Evolutionary conservation across 306 rosid genomes (phyloP).

Genomic region (Carpinus fangiana): DNA sequence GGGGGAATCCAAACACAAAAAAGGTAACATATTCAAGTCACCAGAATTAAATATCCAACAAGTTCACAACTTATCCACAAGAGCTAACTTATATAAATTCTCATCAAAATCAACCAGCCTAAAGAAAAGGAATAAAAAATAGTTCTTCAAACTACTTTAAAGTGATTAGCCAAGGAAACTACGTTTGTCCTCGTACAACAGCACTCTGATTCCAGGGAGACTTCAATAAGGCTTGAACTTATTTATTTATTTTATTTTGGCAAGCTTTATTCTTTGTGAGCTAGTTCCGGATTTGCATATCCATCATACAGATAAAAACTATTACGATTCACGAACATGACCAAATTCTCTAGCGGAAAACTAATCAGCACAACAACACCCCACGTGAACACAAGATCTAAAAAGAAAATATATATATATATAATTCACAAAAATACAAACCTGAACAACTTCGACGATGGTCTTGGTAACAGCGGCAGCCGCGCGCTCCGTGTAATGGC

Average conservation of each 20-base stretch:
- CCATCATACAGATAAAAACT: background rate
- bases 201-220: slow-evolving; percentile 6
- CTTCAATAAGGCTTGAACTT: background rate
- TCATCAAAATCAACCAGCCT: background rate
- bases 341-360: background rate
- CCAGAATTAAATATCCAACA: background rate
- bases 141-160: background rate
- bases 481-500: slow-evolving; percentile 93
- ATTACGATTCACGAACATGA: no score
- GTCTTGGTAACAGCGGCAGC: slow-evolving; percentile 86
- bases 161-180: no score
- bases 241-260: no score
- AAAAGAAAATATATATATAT: background rate
- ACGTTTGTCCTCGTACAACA: no score
- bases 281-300: background rate
- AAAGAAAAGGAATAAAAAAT: background rate
- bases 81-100: background rate
- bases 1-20: background rate
- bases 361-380: background rate
- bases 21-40: slow-evolving; percentile 9
- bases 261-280: background rate
- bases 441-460: slow-evolving; percentile 97
- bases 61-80: background rate
- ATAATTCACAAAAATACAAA: slow-evolving; percentile 17
- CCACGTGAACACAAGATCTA: background rate